Evolutionary conservation across 2,329 filamentous ascomycete genomes (phyloP).

Genomic region (Ascomycota sp.): DNA sequence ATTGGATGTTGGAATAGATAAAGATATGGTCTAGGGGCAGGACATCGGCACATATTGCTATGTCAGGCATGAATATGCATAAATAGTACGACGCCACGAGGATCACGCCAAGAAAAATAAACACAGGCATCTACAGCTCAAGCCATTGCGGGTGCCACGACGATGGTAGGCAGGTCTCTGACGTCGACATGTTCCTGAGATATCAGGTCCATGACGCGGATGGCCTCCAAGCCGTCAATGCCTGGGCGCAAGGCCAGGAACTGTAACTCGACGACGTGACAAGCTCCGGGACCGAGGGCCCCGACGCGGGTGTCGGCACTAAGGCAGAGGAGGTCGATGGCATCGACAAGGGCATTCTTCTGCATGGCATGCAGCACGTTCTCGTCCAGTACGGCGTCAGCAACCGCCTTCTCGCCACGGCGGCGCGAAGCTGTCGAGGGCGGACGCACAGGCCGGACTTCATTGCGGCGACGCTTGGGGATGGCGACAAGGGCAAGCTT

Average conservation of each 20-base stretch:
- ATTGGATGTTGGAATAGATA: no score
- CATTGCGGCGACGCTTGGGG: constrained; percentile 40
- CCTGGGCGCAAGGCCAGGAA: constrained; percentile 50
- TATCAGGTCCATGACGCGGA: constrained; percentile 52
- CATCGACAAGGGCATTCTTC: constrained; percentile 40
- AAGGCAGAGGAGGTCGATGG: constrained; percentile 50
- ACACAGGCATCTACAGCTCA: constrained; percentile 1
- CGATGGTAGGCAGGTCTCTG: constrained; percentile 48
- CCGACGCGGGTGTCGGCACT: constrained; percentile 57
- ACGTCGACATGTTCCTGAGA: constrained; percentile 64
- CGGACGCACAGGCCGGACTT: constrained; percentile 29
- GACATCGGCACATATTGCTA: constrained; percentile 2
- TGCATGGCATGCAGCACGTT: constrained; percentile 53
- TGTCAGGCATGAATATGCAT: neutral
- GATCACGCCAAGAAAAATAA: no score
- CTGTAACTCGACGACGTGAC: constrained; percentile 51
- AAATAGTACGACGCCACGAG: no score
- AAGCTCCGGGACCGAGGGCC: constrained; percentile 49
- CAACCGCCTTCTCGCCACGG: constrained; percentile 21
- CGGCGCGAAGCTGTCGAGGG: constrained; percentile 25
- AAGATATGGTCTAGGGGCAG: no score
- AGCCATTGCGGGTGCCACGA: constrained; percentile 23
- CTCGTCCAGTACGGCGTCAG: constrained; percentile 51
- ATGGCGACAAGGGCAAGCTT: constrained; percentile 52
- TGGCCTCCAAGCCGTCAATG: constrained; percentile 48